phyloP scores from a whole-genome alignment of 164 flowering plant species.

The Liriodendron chinense region DNA sequence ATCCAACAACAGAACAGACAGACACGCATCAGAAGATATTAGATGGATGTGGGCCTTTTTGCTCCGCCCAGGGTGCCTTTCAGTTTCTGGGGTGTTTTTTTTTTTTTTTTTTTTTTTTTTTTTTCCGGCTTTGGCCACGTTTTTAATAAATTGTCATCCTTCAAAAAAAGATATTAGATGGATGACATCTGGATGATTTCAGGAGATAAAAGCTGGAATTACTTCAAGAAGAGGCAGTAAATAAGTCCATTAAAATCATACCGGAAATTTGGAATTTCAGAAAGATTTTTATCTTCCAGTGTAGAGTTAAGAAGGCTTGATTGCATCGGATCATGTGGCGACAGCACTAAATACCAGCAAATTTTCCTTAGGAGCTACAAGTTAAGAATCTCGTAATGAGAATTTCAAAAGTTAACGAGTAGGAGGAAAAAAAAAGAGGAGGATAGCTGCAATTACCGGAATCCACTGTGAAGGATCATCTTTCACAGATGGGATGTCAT shows the following conservation, averaged over 20 bases:
- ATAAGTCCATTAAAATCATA: slow-evolving; percentile 15
- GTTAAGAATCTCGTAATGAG: not conserved
- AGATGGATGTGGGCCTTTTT: too few relatives aligned
- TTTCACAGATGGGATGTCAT: slow-evolving; percentile 83
- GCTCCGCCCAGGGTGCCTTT: too few relatives aligned
- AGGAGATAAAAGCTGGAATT: not conserved
- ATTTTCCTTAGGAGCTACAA: slow-evolving; percentile 80
- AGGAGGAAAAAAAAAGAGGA: slow-evolving; percentile 1
- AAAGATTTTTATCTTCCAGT: slow-evolving; percentile 89
- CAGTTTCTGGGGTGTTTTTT: too few relatives aligned
- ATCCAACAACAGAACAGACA: not conserved
- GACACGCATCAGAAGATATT: slow-evolving; percentile 8
- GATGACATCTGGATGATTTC: not conserved
- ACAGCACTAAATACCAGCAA: slow-evolving; percentile 82
- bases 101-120: too few relatives aligned
- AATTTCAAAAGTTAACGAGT: not conserved
- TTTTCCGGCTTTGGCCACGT: too few relatives aligned
- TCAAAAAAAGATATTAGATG: slow-evolving; percentile 2
- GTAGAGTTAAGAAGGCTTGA: slow-evolving; percentile 91
- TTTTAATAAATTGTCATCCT: too few relatives aligned
- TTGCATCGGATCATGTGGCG: slow-evolving; percentile 97
- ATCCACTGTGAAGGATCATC: slow-evolving; percentile 74
- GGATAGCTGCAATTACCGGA: slow-evolving; percentile 46
- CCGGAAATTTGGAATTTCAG: slow-evolving; percentile 84
- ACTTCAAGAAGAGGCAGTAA: not conserved